Conservation (phyloP, 768 basidiomycete genomes). For the Boletus rufocinnamomeus region DNA sequence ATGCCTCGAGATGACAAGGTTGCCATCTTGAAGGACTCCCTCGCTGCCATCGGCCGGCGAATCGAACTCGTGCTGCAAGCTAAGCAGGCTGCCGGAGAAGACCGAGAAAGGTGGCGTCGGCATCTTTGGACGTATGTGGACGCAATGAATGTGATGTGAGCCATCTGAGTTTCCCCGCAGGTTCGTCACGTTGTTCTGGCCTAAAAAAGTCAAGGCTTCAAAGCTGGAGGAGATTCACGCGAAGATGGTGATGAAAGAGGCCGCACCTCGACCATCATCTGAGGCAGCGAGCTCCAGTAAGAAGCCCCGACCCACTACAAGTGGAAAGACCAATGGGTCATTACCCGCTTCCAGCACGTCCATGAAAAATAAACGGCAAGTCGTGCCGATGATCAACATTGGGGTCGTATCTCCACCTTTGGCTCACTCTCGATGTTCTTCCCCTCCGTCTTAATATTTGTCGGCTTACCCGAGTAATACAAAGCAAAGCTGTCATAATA, state of each 20-base stretch:
- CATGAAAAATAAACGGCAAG: constrained; percentile 59
- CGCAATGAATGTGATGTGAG: constrained; percentile 1
- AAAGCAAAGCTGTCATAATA: constrained; percentile 33
- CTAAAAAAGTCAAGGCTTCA: constrained; percentile 91
- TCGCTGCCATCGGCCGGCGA: constrained; percentile 89
- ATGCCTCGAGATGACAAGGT: constrained; percentile 97
- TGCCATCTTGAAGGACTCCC: constrained; percentile 90
- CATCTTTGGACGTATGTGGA: constrained; percentile 93
- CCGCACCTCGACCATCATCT: constrained; percentile 58
- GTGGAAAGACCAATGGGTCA: constrained; percentile 56
- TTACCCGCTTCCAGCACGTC: constrained; percentile 45
- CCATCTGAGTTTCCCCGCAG: constrained; percentile 41
- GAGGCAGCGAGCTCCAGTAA: constrained; percentile 50
- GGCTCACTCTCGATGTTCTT: constrained; percentile 23
- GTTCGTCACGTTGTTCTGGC: constrained; percentile 97
- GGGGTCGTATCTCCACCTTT: constrained; percentile 20
- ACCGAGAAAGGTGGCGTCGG: constrained; percentile 83
- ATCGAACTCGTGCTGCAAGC: constrained; percentile 81
- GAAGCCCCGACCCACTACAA: constrained; percentile 57
- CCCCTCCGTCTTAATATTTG: constrained; percentile 23
- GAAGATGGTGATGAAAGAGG: constrained; percentile 92
- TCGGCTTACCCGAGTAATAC: constrained; percentile 27
- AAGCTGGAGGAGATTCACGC: constrained; percentile 95
- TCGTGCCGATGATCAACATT: constrained; percentile 49
- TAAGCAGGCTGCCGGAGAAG: constrained; percentile 79